Base-by-base conservation (phyloP, 2,329 filamentous ascomycete genomes). In the Diplodia mutila region DNA sequence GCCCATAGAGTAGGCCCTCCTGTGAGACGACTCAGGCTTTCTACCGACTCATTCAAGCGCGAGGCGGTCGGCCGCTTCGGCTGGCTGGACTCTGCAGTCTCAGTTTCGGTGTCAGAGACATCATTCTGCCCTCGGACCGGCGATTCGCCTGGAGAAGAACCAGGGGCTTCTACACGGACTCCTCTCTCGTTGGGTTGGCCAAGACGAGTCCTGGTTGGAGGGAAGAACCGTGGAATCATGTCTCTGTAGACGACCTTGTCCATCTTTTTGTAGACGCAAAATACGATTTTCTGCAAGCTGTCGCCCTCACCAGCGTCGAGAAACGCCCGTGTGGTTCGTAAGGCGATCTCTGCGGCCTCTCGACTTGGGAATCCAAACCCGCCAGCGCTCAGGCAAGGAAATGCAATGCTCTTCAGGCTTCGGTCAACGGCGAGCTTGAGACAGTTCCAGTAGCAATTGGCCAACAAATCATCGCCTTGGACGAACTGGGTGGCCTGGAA, bases 241-340 rank as follows among this genome's bases (percentile, higher is more conserved):
- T 71, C 72, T 55, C 73, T 76, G 70, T 78, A 79, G 2, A 75
- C 68, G 25, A 71, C 69, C 48, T 78, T 75, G 27, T 78, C 75
- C 2, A 64, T 42, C 18, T 69, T 69, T 12, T 61, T 72, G 23
- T 72, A 75, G 1, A 75, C 71, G 34, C 75, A 77, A 42, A 79
- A 77, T 14, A 78, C 52, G 11, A 79, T 73, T 5, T 71, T 70
- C 59, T 78, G 71, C 14, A 78, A 74, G 0, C 34, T 37, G 61
- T 73, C 55, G 21, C 67, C 65, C 12, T 68, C 67, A 8, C 75
- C 69, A 4, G 66, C 54, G 34, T 79, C 77, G 7, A 79, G 55
- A 32, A 76, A 77, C 8, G 75, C 73, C 42, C 77, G 72, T 1
- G 76, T 70, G 61, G 76, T 75, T 61, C 75, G 72, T 2, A 79